These are phyloP conservation scores for Medicago ruthenica DNA, from an alignment of 306 rosid species.

Conservation along the genomic window DNA sequence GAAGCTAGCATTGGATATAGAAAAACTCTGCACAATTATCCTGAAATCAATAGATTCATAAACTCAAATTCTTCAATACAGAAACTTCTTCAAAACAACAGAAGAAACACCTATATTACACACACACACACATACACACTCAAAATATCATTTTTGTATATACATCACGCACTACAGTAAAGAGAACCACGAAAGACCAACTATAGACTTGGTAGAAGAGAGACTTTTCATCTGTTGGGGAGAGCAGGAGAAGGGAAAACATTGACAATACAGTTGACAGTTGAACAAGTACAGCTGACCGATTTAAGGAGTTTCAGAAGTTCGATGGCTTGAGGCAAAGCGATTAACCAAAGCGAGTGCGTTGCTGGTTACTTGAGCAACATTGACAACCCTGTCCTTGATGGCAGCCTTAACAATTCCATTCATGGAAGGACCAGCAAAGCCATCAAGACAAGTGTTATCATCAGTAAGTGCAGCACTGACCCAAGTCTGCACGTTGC, in stretches of 20 bases:
- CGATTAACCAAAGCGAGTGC: conserved; percentile 78
- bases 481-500: conserved; percentile 88
- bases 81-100: neutral
- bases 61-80: too few relatives aligned
- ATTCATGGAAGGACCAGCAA: conserved; percentile 49
- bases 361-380: conserved; percentile 85
- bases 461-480: conserved; percentile 84
- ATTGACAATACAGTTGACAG: neutral
- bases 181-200: neutral
- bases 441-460: conserved; percentile 78
- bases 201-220: neutral
- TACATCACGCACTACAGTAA: neutral
- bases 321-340: conserved; percentile 56
- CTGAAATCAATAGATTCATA: too few relatives aligned
- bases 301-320: conserved; percentile 34
- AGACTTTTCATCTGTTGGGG: neutral
- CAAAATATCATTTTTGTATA: neutral
- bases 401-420: conserved; percentile 60
- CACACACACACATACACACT: conserved; percentile 28
- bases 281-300: neutral
- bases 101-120: conserved; percentile 22
- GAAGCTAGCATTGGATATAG: too few relatives aligned
- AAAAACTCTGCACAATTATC: too few relatives aligned
- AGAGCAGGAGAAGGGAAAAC: too few relatives aligned
- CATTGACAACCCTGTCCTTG: conserved; percentile 48